Base-by-base conservation (phyloP, 192 early-diverging fungal species). In the Chytriomyces sp. region DNA sequence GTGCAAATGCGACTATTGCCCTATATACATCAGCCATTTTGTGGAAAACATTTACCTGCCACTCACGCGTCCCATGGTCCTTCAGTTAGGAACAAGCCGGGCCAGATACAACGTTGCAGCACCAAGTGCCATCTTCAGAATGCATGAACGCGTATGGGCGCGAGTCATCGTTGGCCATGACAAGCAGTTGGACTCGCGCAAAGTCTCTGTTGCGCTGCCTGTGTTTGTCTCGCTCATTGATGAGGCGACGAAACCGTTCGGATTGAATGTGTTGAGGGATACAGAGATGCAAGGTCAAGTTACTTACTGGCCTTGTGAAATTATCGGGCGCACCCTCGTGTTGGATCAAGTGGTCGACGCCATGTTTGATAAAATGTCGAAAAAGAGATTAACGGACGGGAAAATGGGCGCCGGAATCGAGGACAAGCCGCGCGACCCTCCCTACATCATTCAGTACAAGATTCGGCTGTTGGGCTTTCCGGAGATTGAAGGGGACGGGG, bases 1-100 rank as follows among this genome's bases (percentile, higher is more conserved):
- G n/a, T 71, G 70, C 38, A 19, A 59, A 30, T 71, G 70, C 41
- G 22, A 44, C 19, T 60, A 60, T 26, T 71, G 70, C 39, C 59
- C 57, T 5, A 14, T 8, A 0, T 71, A 60, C 34, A 71, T 60
- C 8, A 6, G 31, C 8, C 70, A 44, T 38, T 60, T 71, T 34
- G 2, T 14, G 17, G 31, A 31, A 8, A 39, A 71, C 31, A 28
- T 71, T 26, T 71, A 61, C 44, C 10, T 61, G 2, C 70, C 57
- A 22, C 39, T 71, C 2, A 71, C 70, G 22, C 70, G 70, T 22
- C 70, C 70, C 25, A 56, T 56, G 49, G n/a, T 55, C 36, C 54
- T 68, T 7, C 33, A 52, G 3, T 5, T 36, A 19, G 25, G 12
- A 10, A 25, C 31, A 17, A n/a, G 25, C 7, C 56, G 34, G 19